Conservation (phyloP, 2,329 filamentous ascomycete species). For the Rutstroemia sp. region DNA sequence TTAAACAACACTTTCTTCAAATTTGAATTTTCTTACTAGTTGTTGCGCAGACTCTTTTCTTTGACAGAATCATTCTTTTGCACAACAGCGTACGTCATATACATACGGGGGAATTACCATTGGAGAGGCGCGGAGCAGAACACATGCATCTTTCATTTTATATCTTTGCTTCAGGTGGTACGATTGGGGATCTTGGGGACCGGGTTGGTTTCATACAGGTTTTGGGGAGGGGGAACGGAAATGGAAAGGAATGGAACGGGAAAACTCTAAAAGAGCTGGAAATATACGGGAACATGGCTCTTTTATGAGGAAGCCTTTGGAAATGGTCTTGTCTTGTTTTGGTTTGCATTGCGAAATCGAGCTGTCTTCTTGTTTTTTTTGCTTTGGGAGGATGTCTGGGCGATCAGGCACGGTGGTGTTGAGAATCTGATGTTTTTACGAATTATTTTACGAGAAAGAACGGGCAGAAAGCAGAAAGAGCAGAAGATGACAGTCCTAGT, state of each 20-base stretch:
- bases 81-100: not conserved
- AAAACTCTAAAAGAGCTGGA: not conserved
- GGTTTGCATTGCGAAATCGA: not conserved
- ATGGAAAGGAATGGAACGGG: not conserved
- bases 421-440: no score
- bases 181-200: not conserved
- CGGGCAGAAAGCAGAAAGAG: no score
- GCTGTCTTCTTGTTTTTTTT: no score
- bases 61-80: not conserved
- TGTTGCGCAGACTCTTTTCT: not conserved
- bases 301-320: not conserved
- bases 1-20: not conserved
- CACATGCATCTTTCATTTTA: conserved; percentile 10
- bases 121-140: not conserved
- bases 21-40: not conserved
- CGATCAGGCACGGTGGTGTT: no score
- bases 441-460: no score
- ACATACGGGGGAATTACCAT: not conserved
- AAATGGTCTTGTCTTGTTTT: not conserved
- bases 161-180: conserved; percentile 3
- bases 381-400: no score
- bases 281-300: not conserved
- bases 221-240: not conserved
- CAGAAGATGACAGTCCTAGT: no score
- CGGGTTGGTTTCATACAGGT: not conserved